Base-by-base conservation (phyloP, 2,329 filamentous ascomycete genomes). In the Alternaria atra region DNA sequence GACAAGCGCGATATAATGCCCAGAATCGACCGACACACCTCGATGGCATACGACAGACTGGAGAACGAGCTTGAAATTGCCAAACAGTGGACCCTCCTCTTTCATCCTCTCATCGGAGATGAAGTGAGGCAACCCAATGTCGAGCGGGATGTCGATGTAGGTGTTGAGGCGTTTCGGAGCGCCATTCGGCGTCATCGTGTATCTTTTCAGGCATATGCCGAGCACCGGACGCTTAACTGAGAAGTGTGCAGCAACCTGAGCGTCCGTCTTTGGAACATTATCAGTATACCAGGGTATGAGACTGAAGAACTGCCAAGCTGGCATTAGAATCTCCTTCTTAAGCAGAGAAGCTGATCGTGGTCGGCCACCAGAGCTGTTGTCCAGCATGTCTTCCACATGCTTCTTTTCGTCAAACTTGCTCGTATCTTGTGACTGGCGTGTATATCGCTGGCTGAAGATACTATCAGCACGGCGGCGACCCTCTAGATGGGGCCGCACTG, bases 281-380 rank as follows among this genome's bases (percentile, higher is more conserved):
- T 89, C 84, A 2, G 92, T 93, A 75, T 97, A 93, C 94, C 94
- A 97, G 29, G 94, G 94, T 70, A 97, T 93, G 27, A 98, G 83
- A 72, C 91, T 93, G 80, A 97, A 98, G 74, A 98, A 97, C 73
- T 97, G 94, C 93, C 94, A 98, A 2, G 95, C 95, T 37, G 94
- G 94, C 83, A 98, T 97, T 60, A 94, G 90, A 13, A 98, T 91
- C 71, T 97, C 94, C 73, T 94, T 97, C 65, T 85, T 74, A 60
- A 77, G 79, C 51, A 85, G 78, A 34, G 81, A 83, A 39, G 71
- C 69, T 44, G 76, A 74, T 25, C 76, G 66, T 73, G 77, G 75
- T 65, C 69, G 69, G 60, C 67, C 69, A 66, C 65, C 50, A 44
- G 72, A 72, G 59, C 77, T 73, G 34, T 72, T 72, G 46, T 70